phyloP scores from a whole-genome alignment of 129 eudicot genomes.

The Apium graveolens region DNA sequence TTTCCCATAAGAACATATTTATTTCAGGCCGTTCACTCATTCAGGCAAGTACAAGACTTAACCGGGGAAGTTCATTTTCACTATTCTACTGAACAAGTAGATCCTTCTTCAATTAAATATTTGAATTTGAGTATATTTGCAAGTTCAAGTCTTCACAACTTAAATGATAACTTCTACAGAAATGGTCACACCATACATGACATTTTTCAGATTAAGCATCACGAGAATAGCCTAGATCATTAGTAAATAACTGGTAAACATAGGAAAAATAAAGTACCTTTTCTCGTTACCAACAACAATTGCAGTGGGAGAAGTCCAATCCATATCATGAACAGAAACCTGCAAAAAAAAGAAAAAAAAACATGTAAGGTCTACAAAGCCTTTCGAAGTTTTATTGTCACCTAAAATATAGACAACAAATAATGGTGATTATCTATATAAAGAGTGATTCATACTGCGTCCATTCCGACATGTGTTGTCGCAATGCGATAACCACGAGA shows the following conservation, averaged over 20 bases:
- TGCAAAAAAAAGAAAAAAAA: conserved; percentile 15
- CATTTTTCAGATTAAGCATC: neutral
- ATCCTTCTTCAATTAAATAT: neutral
- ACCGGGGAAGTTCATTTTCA: neutral
- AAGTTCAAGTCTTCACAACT: neutral
- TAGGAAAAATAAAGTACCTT: conserved; percentile 24
- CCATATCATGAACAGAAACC: conserved; percentile 82
- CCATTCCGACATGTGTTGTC: conserved; percentile 74
- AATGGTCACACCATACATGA: neutral
- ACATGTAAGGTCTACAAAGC: conserved; percentile 6
- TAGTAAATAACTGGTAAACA: neutral
- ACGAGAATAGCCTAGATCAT: neutral
- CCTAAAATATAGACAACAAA: neutral
- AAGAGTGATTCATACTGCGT: conserved; percentile 38
- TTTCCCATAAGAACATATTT: neutral
- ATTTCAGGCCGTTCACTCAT: neutral
- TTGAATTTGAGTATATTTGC: neutral
- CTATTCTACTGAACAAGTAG: neutral
- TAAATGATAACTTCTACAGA: neutral
- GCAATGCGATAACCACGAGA: conserved; percentile 95
- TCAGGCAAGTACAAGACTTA: neutral
- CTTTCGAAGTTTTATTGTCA: neutral
- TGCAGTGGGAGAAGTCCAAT: conserved; percentile 88
- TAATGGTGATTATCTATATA: neutral
- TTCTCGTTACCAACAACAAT: conserved; percentile 85